phyloP scores from a whole-genome alignment of 164 flowering plant species.

The Chimonanthus salicifolius region DNA sequence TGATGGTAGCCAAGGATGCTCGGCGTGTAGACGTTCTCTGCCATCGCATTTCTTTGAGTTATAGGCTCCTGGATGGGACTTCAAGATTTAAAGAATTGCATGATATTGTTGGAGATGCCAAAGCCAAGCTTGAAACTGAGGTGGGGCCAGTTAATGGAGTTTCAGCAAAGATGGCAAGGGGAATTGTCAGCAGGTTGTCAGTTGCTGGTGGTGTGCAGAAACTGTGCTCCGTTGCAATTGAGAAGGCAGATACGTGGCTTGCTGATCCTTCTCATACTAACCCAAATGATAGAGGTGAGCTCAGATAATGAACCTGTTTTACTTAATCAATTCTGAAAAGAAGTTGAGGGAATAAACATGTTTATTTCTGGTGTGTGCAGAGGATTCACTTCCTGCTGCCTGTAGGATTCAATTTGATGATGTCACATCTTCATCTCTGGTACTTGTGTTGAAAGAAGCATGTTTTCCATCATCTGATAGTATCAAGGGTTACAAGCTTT shows the following conservation, averaged over 20 bases:
- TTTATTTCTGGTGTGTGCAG: conserved; percentile 36
- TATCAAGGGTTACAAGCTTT: conserved; percentile 83
- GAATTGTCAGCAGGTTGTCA: conserved; percentile 92
- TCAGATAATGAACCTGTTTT: not conserved
- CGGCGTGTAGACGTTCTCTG: conserved; percentile 89
- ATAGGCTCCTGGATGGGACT: conserved; percentile 82
- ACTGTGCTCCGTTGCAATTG: conserved; percentile 78
- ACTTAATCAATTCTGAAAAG: not conserved
- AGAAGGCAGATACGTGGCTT: conserved; percentile 74
- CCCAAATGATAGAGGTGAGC: conserved; percentile 41
- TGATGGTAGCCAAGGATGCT: conserved; percentile 80
- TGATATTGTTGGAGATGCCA: conserved; percentile 61
- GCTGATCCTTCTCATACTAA: conserved; percentile 26
- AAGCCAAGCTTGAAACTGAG: conserved; percentile 79
- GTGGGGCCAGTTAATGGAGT: conserved; percentile 76
- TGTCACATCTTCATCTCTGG: conserved; percentile 67
- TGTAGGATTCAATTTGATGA: conserved; percentile 89
- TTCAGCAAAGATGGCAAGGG: conserved; percentile 81
- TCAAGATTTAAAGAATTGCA: conserved; percentile 71
- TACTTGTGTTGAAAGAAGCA: conserved; percentile 61
- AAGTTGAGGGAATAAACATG: not conserved
- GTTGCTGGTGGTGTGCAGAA: conserved; percentile 74
- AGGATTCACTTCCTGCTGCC: conserved; percentile 91
- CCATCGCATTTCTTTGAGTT: conserved; percentile 78
- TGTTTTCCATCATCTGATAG: conserved; percentile 30